Evolutionary conservation across 192 early-diverging fungal genomes (phyloP), one percentile per base, ranked within the genome.

Genomic region (Ambispora gerdemannii): DNA sequence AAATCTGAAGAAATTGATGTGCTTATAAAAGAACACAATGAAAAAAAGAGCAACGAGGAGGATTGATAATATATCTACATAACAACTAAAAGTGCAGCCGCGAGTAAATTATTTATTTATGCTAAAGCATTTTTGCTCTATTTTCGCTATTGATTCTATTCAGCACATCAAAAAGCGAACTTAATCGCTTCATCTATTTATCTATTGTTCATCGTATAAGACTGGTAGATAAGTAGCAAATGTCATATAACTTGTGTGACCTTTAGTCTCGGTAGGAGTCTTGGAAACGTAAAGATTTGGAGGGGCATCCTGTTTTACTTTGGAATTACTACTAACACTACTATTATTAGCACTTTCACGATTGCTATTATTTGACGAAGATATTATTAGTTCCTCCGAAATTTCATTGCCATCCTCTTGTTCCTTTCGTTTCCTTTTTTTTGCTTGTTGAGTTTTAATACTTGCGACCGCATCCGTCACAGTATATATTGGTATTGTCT

Each of bases 241-340:
- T 17, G 94, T 92, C 72, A 98, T 80, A 72, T 92, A 98, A 35
- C 94, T 96, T 1, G 96, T 98, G 76, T 98, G 96, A 3, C 96
- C 96, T 32, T 88, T 85, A 65, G 82, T 78, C 53, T 82, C 87
- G 1, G 55, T 67, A 2, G 81, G 72, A 6, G 86, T 83, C 60
- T 88, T 91, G 2, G 90, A 84, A 11, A 91, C 81, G 30, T 86
- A 61, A 28, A 89, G 59, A 33, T 84, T 82, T 33, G 67, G 65
- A 28, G 75, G 78, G n/a, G n/a, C n/a, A 35, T 80, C 74, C 30
- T 74, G 70, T 43, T 76, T 73, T 47, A 13, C 11, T 65, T 64
- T 47, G 67, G 3, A 24, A 66, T 27, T 20, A 67, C n/a, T 35
- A 34, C 20, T 20, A 31, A 10, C 61, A 70, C 74, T 59, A 69